Evolutionary conservation across 192 early-diverging fungal genomes (phyloP).

Genomic region (Umbelopsis sp.): DNA sequence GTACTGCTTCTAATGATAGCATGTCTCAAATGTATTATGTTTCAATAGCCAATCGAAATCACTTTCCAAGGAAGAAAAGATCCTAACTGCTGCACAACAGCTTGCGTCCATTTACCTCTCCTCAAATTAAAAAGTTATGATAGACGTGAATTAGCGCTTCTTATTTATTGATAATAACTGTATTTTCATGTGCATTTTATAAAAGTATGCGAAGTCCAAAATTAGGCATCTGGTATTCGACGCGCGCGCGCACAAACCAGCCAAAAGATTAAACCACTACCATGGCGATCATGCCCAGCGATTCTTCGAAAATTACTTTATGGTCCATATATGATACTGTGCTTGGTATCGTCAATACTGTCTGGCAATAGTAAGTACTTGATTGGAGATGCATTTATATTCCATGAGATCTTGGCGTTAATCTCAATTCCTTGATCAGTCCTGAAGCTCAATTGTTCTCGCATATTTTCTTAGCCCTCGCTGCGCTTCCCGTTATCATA

Average conservation of each 20-base stretch:
- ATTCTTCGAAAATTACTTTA: not conserved
- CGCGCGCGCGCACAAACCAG: not conserved
- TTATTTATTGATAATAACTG: not conserved
- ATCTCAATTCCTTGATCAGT: not conserved
- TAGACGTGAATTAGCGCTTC: not conserved
- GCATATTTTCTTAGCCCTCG: not conserved
- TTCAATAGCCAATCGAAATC: not conserved
- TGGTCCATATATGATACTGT: not conserved
- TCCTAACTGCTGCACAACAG: slow-evolving; percentile 8
- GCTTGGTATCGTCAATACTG: not conserved
- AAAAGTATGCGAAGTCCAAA: not conserved
- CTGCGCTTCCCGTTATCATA: not conserved
- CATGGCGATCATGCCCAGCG: not conserved
- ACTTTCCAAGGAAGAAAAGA: not conserved
- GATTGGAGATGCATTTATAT: not conserved
- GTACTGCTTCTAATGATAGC: not conserved
- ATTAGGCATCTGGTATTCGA: too few relatives aligned
- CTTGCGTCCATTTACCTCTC: slow-evolving; percentile 8
- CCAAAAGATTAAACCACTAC: too few relatives aligned
- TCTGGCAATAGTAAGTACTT: slow-evolving; percentile 9
- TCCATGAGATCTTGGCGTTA: not conserved
- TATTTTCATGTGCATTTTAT: not conserved
- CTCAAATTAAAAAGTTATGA: not conserved
- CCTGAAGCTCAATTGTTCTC: slow-evolving; percentile 4
- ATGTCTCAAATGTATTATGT: not conserved